Conservation (phyloP, 768 basidiomycete species). For the Phanerodontia chrysosporium region DNA sequence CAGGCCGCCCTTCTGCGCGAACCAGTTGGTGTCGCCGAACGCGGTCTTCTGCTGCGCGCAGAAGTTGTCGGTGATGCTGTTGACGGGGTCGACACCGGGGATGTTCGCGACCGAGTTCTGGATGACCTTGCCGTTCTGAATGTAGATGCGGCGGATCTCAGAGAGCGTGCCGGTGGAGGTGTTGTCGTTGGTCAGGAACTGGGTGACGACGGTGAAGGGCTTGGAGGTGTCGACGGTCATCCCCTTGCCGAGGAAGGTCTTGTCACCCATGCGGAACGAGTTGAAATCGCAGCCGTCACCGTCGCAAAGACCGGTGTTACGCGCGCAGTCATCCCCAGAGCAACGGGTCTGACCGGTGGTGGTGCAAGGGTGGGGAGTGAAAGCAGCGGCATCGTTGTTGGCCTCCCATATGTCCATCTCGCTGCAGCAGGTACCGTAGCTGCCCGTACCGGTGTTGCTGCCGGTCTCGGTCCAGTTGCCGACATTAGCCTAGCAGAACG, state of each 20-base stretch:
- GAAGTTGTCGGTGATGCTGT: constrained; percentile 44
- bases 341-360: constrained; percentile 38
- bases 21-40: constrained; percentile 39
- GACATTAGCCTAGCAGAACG: constrained; percentile 39
- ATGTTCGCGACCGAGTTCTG: constrained; percentile 44
- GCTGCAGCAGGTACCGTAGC: constrained; percentile 49
- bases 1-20: constrained; percentile 37
- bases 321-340: constrained; percentile 35
- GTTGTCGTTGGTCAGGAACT: constrained; percentile 26
- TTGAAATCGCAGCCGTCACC: constrained; percentile 58
- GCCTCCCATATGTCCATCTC: constrained; percentile 64
- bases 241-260: constrained; percentile 37
- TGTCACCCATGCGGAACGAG: constrained; percentile 52
- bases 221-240: constrained; percentile 45
- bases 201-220: constrained; percentile 45
- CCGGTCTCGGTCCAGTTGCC: constrained; percentile 38
- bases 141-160: constrained; percentile 15
- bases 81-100: constrained; percentile 33
- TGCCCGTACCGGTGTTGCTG: constrained; percentile 43
- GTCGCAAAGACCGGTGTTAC: constrained; percentile 46
- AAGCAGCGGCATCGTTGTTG: constrained; percentile 47
- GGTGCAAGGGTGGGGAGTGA: constrained; percentile 49
- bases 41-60: constrained; percentile 39
- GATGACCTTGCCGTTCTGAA: constrained; percentile 30
- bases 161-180: constrained; percentile 37